Evolutionary conservation across 1,284 basidiomycete genomes (phyloP), one percentile per base, ranked within the genome.

Genomic region (Tremellales sp.): DNA sequence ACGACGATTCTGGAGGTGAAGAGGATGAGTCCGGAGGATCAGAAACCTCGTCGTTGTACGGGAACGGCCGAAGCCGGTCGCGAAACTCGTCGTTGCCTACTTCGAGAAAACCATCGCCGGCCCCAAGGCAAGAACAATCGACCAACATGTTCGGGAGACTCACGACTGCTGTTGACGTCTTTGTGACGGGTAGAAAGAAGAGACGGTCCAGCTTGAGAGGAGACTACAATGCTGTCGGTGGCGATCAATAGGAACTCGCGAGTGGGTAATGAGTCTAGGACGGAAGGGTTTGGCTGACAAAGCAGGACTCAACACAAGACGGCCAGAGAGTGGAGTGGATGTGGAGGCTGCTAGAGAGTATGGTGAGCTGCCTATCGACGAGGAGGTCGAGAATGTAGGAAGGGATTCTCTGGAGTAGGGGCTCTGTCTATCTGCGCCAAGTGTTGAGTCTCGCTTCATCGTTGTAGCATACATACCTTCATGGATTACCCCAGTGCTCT

Each of bases 231-330:
- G 77, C 80, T 45, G 79, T 85, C 45, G 71, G 67, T 33, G 70
- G 64, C 32, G 78, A 80, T 32, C 79, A 82, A 78, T 84, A 82
- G 80, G 81, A 81, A 81, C 75, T 82, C 75, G 76, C 76, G 81
- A 81, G 81, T 73, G 53, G 58, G 67, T 60, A 8, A 14, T 6
- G 9, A 6, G 18, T 9, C 14, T 26, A 44, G 13, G 12, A 16
- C 32, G 7, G n/a, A 19, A 10, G 16, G 25, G 10, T 13, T n/a
- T 24, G 8, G 34, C 33, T 45, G 33, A 41, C 29, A 14, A 34
- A 4, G 16, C 27, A 62, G 62, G 56, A 42, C 55, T 57, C 50
- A 48, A 59, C 41, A 47, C 44, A 26, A 43, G 45, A 51, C 42
- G 44, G 18, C 12, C 22, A 24, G 16, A 43, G 42, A 33, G n/a